Base-by-base conservation (phyloP, 352 stramenopile species). In the Phytophthora ramorum region DNA sequence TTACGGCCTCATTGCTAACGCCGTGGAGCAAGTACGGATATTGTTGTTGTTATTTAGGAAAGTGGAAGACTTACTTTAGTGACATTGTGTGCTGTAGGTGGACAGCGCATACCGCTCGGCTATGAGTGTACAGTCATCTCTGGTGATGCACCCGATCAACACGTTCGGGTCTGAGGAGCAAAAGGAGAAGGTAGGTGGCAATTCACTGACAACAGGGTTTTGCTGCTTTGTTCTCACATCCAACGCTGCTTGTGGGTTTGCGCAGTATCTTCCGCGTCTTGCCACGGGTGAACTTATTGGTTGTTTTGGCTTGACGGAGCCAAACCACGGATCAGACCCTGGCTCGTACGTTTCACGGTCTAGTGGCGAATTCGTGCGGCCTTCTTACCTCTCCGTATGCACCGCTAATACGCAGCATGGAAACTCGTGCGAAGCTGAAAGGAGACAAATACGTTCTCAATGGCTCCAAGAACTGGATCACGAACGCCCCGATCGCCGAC, bases 71-170 rank as follows among this genome's bases (percentile, higher is more conserved):
- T 63, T 24, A 58, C 10, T 13, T 41, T n/a, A n/a, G 34, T 38
- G 43, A 35, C 9, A n/a, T 17, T 44, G 22, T 28, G 35, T 41
- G 24, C 43, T 37, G 16, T 43, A 91, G 76, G 85, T 99, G 4
- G 97, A 99, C 85, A 99, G 93, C 32, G 89, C 87, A 9, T 99
- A 99, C 81, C 85, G 97, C 20, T 98, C 93, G 35, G 95, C 96
- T 46, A 98, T 99, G 95, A 98, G 90, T 66, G 97, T 99, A 28
- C 97, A 99, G 78, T 98, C 90, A 52, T 98, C 92, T 41, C 77
- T 99, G n/a, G 97, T 99, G 28, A 99, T 99, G 97, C 93, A 98
- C 78, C 97, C 97, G 38, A 99, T 99, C 78, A 98, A 98, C 76
- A 94, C 87, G 6, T 99, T 98, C 69, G 97, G 97, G 17, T 97